phyloP scores from a whole-genome alignment of 192 early-diverging fungal species.

The Backusella tuberculispora region DNA sequence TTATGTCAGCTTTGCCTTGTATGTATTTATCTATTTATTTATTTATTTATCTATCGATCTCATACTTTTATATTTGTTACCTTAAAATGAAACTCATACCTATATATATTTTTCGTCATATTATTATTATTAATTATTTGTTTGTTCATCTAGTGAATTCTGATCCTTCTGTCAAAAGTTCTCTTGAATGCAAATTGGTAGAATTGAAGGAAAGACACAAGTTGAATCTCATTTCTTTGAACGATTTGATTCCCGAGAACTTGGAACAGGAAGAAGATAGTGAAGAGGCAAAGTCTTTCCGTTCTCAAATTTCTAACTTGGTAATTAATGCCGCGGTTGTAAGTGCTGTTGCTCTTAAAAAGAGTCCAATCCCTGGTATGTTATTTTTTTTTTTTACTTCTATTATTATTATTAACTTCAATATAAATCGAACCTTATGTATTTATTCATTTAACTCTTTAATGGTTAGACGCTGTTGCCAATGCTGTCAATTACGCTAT shows the following conservation, averaged over 20 bases:
- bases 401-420: background rate
- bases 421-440: background rate
- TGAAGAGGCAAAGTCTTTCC: background rate
- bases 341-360: conserved; percentile 54
- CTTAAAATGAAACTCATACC: background rate
- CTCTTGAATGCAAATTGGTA: conserved; percentile 26
- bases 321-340: conserved; percentile 52
- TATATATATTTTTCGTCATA: background rate
- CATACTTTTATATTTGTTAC: no score
- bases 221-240: conserved; percentile 16
- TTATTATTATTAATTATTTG: background rate
- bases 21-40: conserved; percentile 12
- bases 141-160: conserved; percentile 24
- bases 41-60: no score
- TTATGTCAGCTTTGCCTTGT: conserved; percentile 30
- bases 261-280: background rate
- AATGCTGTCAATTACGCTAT: conserved; percentile 46
- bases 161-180: conserved; percentile 14
- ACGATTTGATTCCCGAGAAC: background rate
- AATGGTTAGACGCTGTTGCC: conserved; percentile 42
- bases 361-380: conserved; percentile 51
- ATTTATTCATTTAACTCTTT: background rate
- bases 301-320: conserved; percentile 22
- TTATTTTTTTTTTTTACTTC: background rate
- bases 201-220: conserved; percentile 23